These are phyloP conservation scores for Leptodontidium sp. DNA, from an alignment of 2,329 filamentous ascomycete genomes.

Conservation along the genomic window DNA sequence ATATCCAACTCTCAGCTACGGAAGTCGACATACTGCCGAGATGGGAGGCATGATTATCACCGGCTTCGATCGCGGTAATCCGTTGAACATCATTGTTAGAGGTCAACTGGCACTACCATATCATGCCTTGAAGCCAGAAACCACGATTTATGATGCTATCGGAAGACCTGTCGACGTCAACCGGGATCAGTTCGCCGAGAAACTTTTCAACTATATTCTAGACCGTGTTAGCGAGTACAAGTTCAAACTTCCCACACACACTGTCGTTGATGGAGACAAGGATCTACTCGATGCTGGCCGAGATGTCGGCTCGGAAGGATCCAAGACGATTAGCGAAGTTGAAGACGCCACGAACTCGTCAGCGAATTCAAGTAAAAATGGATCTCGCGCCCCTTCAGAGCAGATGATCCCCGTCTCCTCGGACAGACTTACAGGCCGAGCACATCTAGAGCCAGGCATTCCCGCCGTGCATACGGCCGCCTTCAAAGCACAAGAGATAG, in stretches of 20 bases:
- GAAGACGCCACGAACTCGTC: conserved; percentile 72
- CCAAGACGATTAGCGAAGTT: conserved; percentile 74
- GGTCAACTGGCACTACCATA: conserved; percentile 90
- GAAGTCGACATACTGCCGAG: conserved; percentile 80
- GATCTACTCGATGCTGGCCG: conserved; percentile 83
- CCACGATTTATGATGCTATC: conserved; percentile 88
- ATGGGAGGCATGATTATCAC: conserved; percentile 99
- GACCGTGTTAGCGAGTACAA: conserved; percentile 93
- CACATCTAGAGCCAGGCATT: conserved; percentile 75
- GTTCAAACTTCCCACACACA: conserved; percentile 73
- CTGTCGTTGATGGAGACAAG: conserved; percentile 82
- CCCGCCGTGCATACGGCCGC: conserved; percentile 76
- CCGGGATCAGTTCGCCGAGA: conserved; percentile 85
- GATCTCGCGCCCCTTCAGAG: conserved; percentile 47
- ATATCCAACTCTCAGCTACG: conserved; percentile 61
- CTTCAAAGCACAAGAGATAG: conserved; percentile 79
- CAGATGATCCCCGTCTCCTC: conserved; percentile 70
- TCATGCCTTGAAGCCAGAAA: conserved; percentile 79
- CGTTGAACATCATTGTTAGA: conserved; percentile 87
- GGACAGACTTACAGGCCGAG: conserved; percentile 74
- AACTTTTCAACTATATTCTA: conserved; percentile 92
- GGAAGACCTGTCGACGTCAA: conserved; percentile 79
- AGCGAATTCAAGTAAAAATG: conserved; percentile 52
- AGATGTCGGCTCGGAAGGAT: conserved; percentile 75
- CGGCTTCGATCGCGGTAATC: conserved; percentile 94